Conservation (phyloP, 2,329 filamentous ascomycete genomes). For the Sporothrix inflata region DNA sequence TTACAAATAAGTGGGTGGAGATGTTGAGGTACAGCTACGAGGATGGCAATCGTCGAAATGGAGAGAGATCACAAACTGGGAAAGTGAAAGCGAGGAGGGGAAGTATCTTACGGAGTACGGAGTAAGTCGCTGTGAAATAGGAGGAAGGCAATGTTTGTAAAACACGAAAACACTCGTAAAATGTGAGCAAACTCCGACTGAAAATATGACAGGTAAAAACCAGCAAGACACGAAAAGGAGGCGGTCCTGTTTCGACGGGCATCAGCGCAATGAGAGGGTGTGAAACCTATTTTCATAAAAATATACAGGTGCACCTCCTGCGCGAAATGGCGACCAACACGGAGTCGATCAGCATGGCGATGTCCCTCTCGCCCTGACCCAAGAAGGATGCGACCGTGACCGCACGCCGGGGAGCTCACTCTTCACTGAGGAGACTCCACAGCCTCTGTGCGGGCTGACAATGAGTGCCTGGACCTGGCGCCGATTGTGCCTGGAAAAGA, state of each 20-base stretch:
- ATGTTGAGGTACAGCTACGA: background rate
- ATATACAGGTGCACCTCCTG: background rate
- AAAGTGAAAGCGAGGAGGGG: background rate
- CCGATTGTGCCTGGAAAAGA: slow-evolving; percentile 12
- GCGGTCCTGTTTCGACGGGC: background rate
- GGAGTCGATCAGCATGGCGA: slow-evolving; percentile 12
- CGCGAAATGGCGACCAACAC: slow-evolving; percentile 20
- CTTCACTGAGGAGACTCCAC: too few species aligned
- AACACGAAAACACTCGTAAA: background rate
- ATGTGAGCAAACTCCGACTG: background rate
- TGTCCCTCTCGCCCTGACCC: background rate
- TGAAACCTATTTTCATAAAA: background rate
- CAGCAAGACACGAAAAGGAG: background rate
- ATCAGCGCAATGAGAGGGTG: background rate
- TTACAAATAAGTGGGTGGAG: background rate
- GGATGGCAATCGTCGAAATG: background rate
- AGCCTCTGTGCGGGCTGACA: too few species aligned
- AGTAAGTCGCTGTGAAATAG: background rate
- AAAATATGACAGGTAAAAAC: background rate
- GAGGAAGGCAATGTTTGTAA: background rate
- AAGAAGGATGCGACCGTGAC: background rate
- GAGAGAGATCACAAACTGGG: background rate
- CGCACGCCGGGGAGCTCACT: too few species aligned
- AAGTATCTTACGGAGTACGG: too few species aligned
- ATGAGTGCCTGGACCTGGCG: background rate